Percentiles rank a stretch among this genome's conserved stretches.
phyloP scores from a whole-genome alignment of 495 filamentous ascomycete genomes.

The Collariella sp. region DNA sequence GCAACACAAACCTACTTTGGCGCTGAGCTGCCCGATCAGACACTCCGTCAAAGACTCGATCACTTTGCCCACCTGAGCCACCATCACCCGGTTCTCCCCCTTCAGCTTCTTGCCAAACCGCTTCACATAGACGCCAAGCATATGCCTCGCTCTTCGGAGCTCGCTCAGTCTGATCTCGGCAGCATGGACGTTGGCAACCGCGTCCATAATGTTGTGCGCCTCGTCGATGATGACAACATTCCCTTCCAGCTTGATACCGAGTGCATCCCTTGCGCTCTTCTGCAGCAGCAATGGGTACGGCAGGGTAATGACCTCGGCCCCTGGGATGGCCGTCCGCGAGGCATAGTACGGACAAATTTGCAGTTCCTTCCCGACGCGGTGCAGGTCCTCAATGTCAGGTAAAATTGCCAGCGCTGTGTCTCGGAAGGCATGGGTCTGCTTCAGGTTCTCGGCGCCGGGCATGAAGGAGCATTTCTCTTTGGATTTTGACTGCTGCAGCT shows the following conservation, averaged over 20 bases:
- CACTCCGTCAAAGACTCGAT: conserved; percentile 65
- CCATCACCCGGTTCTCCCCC: conserved; percentile 85
- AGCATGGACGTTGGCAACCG: conserved; percentile 81
- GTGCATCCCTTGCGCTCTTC: conserved; percentile 77
- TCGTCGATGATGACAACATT: conserved; percentile 93
- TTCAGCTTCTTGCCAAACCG: conserved; percentile 77
- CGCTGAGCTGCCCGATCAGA: conserved; percentile 43
- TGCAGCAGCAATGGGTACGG: conserved; percentile 90
- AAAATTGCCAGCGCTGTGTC: conserved; percentile 78
- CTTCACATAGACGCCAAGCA: conserved; percentile 73
- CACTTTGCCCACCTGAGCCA: conserved; percentile 75
- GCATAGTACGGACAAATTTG: conserved; percentile 95
- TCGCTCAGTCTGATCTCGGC: conserved; percentile 65
- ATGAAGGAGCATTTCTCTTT: conserved; percentile 69
- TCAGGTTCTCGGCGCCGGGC: conserved; percentile 66
- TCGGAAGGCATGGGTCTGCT: conserved; percentile 68
- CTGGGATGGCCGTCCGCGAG: conserved; percentile 69
- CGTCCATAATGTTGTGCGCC: conserved; percentile 96
- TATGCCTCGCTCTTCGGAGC: conserved; percentile 57
- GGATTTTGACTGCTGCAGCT: conserved; percentile 72
- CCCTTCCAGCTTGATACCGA: conserved; percentile 74
- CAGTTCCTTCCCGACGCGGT: conserved; percentile 63
- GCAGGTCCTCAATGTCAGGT: conserved; percentile 90
- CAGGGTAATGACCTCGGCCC: conserved; percentile 87
- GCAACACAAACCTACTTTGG: conserved; percentile 28